Evolutionary conservation across 164 flowering plant species (phyloP), one percentile per base, ranked within the genome.

Genomic region (Saururus chinensis): DNA sequence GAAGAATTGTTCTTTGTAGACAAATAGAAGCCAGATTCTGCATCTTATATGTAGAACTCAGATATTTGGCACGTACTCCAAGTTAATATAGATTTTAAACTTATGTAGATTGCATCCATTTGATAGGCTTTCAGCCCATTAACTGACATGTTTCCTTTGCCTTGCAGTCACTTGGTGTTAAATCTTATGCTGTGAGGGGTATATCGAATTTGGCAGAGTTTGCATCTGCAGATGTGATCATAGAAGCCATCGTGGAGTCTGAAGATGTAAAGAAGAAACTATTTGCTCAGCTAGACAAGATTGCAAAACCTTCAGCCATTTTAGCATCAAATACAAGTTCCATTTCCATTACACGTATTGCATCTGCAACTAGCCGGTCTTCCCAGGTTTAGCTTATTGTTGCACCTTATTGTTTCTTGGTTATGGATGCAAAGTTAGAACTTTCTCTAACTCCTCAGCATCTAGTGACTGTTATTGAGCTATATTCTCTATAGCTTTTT

Each of bases 281-380:
- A 40, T 93, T 90, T 75, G 52, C 66, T 63, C 73, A 79, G 42
- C 73, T 93, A 16, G 97, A 90, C 76, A 82, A 74, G 71, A 81
- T 86, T 40, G 70, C 75, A 11, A 88, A 93, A 74, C 53, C 61
- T 40, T 84, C 92, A 60, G 80, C 95, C 21, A 84, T 93, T 68
- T 76, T 90, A 74, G 96, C 98, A 24, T 88, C 98, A n/a, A 90
- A 93, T 64, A 93, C 98, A 23, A 93, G 98, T 71, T 90, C 98
- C 21, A 93, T 93, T 52, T 88, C 98, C 57, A 88, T 93, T 48
- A 86, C 96, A 62, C 87, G 96, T 41, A 59, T 93, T 59, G 98
- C 95, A 1, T 77, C 92, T 60, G 81, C 80, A 21, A 90, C 97
- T 23, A 69, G 62, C 51, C 78, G 96, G 22, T 89, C 98, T 7